Evolutionary conservation across 805 yeast genomes (phyloP), one percentile per base, ranked within the genome.

Genomic region (Saccharomyces kudriavzevii): DNA sequence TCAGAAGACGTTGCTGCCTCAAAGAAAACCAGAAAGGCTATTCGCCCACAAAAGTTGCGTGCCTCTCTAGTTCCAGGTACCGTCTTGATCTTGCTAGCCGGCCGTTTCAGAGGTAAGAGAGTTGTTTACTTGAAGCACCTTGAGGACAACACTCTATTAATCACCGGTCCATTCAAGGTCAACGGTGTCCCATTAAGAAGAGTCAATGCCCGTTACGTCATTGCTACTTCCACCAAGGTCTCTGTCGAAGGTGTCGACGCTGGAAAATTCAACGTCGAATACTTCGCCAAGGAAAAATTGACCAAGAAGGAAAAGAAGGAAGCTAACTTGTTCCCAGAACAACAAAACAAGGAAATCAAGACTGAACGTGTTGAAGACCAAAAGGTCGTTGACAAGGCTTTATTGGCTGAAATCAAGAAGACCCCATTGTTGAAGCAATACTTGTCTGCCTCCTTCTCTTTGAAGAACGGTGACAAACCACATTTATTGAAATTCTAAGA

Each of bases 51-150:
- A 79, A 87, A 87, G 79, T 83, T 94, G 77, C 90, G 98, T 79
- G 82, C 96, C 71, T 87, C 97, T 61, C 82, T 92, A 72, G 95
- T 87, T 67, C 97, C 97, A 78, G 99, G 99, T 77, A 87, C 97
- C 73, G 97, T 92, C 67, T 82, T 94, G 75, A 92, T 92, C 77
- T 80, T 92, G 76, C 84, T 92, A 75, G 97, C 98, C 71, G 99
- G 99, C 76, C 89, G 97, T 80, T 92, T 90, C 96, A 89, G 99
- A 80, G 99, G 99, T 77, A 94, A 92, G 89, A 91, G 98, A 82
- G 99, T 94, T 70, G 98, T 92, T 64, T 87, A 87, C 87, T 85
- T 92, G 77, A 92, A 92, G 86, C 79, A 86, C 77, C 84, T 94
- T 74, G 96, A 90, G 80, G 98, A 94, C 85, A 89, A 89, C 89